Percentiles rank a stretch among this genome's conserved stretches.
These are phyloP conservation scores for Juncus inflexus DNA, from an alignment of 176 grass and related monocot genomes.

Conservation along the genomic window DNA sequence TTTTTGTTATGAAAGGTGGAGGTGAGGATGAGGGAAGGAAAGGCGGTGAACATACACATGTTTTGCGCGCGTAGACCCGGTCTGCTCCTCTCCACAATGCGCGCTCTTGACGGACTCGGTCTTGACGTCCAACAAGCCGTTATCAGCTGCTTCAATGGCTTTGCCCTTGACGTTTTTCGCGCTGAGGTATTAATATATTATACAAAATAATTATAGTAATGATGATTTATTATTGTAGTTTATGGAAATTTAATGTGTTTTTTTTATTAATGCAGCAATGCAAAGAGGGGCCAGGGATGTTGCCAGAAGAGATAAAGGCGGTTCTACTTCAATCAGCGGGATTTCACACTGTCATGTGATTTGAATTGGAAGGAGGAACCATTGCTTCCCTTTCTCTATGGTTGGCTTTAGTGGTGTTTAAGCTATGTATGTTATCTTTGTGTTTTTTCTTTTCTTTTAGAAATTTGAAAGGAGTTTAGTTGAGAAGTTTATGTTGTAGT, in stretches of 20 bases:
- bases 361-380: constrained; percentile 1
- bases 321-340: constrained; percentile 74
- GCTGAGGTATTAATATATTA: constrained; percentile 57
- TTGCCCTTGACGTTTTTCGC: constrained; percentile 81
- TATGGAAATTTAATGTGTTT: neutral
- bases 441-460: constrained; percentile 26
- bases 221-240: neutral
- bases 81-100: constrained; percentile 75
- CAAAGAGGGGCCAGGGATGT: constrained; percentile 64
- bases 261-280: constrained; percentile 52
- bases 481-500: neutral
- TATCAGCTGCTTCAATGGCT: constrained; percentile 94
- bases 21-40: constrained; percentile 82
- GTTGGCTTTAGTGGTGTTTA: neutral
- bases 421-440: constrained; percentile 2
- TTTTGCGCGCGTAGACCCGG: constrained; percentile 79
- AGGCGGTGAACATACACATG: constrained; percentile 91
- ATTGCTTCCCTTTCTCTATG: constrained; percentile 15
- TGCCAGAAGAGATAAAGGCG: constrained; percentile 87
- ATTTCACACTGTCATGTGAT: constrained; percentile 43
- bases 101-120: constrained; percentile 77
- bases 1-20: constrained; percentile 57
- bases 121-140: constrained; percentile 94
- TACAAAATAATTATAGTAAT: neutral
- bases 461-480: neutral